Conservation (phyloP, 176 grass and related monocot species). For the Aegilops tauschii region DNA sequence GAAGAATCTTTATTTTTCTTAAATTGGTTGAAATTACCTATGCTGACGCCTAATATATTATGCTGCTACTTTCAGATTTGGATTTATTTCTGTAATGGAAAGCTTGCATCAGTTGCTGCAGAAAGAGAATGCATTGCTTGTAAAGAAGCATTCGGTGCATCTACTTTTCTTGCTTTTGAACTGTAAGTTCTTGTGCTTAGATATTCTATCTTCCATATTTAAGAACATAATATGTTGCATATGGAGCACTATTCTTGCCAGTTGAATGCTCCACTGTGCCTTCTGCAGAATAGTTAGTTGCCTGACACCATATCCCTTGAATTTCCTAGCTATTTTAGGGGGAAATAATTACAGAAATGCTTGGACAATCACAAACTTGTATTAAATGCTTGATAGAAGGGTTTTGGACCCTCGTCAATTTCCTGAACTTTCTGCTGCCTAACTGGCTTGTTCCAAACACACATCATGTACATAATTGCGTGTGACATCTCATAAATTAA, state of each 20-base stretch:
- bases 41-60: slow-evolving; percentile 30
- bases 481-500: not conserved
- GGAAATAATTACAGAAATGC: not conserved
- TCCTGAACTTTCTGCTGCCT: not conserved
- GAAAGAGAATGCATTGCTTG: slow-evolving; percentile 59
- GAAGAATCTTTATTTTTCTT: slow-evolving; percentile 24
- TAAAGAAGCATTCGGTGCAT: slow-evolving; percentile 75
- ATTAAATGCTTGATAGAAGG: not conserved
- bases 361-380: not conserved
- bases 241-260: slow-evolving; percentile 15
- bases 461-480: not conserved
- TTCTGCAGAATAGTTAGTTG: not conserved
- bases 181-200: slow-evolving; percentile 57
- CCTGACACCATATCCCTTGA: not conserved
- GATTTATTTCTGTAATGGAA: slow-evolving; percentile 57
- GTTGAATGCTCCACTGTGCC: not conserved
- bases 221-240: slow-evolving; percentile 19
- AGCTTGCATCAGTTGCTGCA: slow-evolving; percentile 59
- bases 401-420: not conserved
- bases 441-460: not conserved
- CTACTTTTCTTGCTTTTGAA: slow-evolving; percentile 89
- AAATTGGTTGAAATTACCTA: not conserved
- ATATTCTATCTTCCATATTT: slow-evolving; percentile 12
- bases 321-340: not conserved
- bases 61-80: slow-evolving; percentile 59